phyloP scores from a whole-genome alignment of 768 basidiomycete species.

The Mycena latifolia region DNA sequence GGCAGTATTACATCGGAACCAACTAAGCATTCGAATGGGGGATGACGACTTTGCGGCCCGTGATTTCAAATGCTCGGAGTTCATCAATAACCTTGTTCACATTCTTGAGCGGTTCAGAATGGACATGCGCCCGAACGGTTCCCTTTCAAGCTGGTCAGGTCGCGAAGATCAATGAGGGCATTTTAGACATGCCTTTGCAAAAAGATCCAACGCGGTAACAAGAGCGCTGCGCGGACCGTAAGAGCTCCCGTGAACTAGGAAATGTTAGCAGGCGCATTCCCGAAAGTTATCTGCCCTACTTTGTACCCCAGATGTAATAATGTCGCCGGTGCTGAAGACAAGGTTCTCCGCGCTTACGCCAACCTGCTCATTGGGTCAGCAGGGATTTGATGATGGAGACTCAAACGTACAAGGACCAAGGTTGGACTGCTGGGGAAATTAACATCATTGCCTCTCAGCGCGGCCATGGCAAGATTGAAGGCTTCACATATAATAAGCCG shows the following conservation, averaged over 20 bases:
- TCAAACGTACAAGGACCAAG: constrained; percentile 4
- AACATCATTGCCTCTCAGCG: constrained; percentile 23
- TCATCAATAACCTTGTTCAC: constrained; percentile 2
- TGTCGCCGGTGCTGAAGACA: constrained; percentile 13
- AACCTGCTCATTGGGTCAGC: too few species aligned
- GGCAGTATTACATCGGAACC: too few species aligned
- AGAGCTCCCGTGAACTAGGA: background rate
- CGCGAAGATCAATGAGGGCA: background rate
- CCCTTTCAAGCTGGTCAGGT: background rate
- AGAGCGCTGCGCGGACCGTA: background rate
- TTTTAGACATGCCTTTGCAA: background rate
- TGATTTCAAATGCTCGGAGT: background rate
- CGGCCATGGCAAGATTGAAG: constrained; percentile 26
- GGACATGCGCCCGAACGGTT: background rate
- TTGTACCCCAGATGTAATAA: constrained; percentile 13
- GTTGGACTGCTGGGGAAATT: constrained; percentile 20
- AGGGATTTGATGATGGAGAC: too few species aligned
- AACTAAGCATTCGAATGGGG: too few species aligned
- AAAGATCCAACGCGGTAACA: background rate
- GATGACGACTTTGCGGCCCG: background rate
- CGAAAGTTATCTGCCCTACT: too few species aligned
- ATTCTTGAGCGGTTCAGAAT: background rate
- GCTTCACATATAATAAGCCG: background rate
- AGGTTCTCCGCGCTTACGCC: constrained; percentile 29
- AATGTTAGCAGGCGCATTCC: too few species aligned